Conservation (phyloP, 345 rosid genomes). For the Corymbia maculata region DNA sequence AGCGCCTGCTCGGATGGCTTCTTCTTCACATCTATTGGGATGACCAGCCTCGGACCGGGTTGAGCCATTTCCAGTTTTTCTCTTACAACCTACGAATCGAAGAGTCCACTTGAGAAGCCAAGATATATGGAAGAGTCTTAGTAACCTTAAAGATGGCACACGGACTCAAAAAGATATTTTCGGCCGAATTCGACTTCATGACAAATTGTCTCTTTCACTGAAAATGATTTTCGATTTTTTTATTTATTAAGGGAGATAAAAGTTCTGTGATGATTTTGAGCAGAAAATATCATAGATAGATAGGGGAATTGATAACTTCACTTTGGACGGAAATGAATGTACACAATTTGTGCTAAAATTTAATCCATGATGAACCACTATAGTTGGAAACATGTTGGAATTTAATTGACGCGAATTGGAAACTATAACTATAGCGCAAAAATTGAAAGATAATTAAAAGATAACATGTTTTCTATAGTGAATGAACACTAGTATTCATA, state of each 20-base stretch:
- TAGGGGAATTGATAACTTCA: not conserved
- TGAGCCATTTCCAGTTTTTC: conserved; percentile 6
- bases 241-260: not conserved
- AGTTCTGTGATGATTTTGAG: accelerated
- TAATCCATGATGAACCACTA: not conserved
- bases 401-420: accelerated
- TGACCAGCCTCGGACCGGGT: conserved; percentile 22
- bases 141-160: not conserved
- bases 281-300: accelerated
- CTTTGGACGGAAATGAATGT: accelerated
- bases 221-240: no score
- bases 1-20: conserved; percentile 45
- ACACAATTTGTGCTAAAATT: not conserved
- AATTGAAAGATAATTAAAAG: not conserved
- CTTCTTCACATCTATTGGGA: conserved; percentile 54
- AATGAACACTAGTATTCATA: not conserved
- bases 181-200: no score
- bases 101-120: not conserved
- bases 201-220: no score
- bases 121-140: not conserved
- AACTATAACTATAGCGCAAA: no score
- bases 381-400: accelerated
- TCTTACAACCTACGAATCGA: not conserved
- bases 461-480: not conserved
- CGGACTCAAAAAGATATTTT: no score